Evolutionary conservation across 2,329 filamentous ascomycete genomes (phyloP).

Genomic region (Paraphaeosphaeria sporulosa): DNA sequence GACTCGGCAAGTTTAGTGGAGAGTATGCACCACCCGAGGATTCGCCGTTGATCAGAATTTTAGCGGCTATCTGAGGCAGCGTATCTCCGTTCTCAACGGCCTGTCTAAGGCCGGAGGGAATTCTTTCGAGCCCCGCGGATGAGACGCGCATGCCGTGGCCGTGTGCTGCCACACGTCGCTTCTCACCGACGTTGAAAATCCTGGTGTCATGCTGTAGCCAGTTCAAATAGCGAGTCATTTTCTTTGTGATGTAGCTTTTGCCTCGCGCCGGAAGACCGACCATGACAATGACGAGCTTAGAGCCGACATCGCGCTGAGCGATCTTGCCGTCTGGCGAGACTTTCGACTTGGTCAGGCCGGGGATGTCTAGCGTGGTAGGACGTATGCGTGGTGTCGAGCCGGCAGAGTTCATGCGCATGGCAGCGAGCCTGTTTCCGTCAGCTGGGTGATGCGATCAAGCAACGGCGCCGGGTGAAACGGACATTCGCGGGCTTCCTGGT

Average conservation of each 20-base stretch:
- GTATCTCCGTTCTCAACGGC: slow-evolving; percentile 39
- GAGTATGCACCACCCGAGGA: slow-evolving; percentile 49
- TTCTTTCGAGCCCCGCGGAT: slow-evolving; percentile 38
- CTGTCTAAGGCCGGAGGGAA: slow-evolving; percentile 32
- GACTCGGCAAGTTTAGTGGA: slow-evolving; percentile 40
- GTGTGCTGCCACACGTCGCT: slow-evolving; percentile 79
- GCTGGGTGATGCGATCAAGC: slow-evolving; percentile 19
- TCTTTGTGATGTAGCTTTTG: slow-evolving; percentile 99
- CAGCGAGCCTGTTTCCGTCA: slow-evolving; percentile 60
- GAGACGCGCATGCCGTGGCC: slow-evolving; percentile 56
- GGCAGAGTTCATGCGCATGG: slow-evolving; percentile 76
- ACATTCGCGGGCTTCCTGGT: slow-evolving; percentile 69
- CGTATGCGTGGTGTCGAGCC: slow-evolving; percentile 81
- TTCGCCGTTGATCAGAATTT: slow-evolving; percentile 67
- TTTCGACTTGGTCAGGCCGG: slow-evolving; percentile 92
- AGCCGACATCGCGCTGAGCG: slow-evolving; percentile 89
- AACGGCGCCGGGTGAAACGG: slow-evolving; percentile 38
- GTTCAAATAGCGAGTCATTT: slow-evolving; percentile 91
- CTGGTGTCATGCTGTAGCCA: slow-evolving; percentile 96
- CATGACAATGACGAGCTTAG: slow-evolving; percentile 98
- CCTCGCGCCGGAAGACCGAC: slow-evolving; percentile 93
- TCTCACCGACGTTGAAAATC: slow-evolving; percentile 97
- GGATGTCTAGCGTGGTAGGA: slow-evolving; percentile 95
- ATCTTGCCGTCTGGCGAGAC: slow-evolving; percentile 96
- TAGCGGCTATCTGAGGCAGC: slow-evolving; percentile 54